Evolutionary conservation across 805 yeast genomes (phyloP).

Genomic region (Pichia heedii): DNA sequence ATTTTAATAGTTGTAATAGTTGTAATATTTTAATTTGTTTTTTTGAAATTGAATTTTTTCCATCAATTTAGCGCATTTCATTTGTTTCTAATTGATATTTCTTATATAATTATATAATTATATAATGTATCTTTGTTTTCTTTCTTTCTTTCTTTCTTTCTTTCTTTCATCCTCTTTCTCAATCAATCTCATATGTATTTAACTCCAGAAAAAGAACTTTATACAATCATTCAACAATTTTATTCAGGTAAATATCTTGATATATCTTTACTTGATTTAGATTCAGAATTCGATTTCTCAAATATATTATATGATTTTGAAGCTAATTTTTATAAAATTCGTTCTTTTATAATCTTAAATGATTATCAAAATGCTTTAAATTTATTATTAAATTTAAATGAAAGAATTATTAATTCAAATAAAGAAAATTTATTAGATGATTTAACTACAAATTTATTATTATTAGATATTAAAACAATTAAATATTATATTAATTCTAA

Average conservation of each 20-base stretch:
- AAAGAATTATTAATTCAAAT: not conserved
- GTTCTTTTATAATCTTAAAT: slow-evolving; percentile 12
- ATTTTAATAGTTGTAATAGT: too few relatives aligned
- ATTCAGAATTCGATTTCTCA: slow-evolving; percentile 20
- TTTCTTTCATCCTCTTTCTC: not conserved
- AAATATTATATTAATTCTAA: slow-evolving; percentile 2
- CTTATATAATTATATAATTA: too few relatives aligned
- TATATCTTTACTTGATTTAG: slow-evolving; percentile 13
- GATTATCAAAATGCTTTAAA: not conserved
- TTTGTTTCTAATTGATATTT: too few relatives aligned
- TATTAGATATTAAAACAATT: slow-evolving; percentile 2
- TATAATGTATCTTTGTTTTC: too few relatives aligned
- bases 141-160: not conserved
- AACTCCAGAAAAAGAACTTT: slow-evolving; percentile 20
- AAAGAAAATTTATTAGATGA: slow-evolving; percentile 2
- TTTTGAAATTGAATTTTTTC: too few relatives aligned
- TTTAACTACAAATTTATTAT: not conserved
- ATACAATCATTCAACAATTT: slow-evolving; percentile 24
- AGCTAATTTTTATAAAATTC: slow-evolving; percentile 19
- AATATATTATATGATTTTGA: slow-evolving; percentile 19
- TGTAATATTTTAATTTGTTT: too few relatives aligned
- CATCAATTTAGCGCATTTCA: too few relatives aligned
- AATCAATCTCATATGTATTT: slow-evolving; percentile 11
- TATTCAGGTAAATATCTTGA: slow-evolving; percentile 19
- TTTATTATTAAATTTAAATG: not conserved